Evolutionary conservation across 2,329 filamentous ascomycete genomes (phyloP).

Genomic region (Paracoccidioides brasiliensis): DNA sequence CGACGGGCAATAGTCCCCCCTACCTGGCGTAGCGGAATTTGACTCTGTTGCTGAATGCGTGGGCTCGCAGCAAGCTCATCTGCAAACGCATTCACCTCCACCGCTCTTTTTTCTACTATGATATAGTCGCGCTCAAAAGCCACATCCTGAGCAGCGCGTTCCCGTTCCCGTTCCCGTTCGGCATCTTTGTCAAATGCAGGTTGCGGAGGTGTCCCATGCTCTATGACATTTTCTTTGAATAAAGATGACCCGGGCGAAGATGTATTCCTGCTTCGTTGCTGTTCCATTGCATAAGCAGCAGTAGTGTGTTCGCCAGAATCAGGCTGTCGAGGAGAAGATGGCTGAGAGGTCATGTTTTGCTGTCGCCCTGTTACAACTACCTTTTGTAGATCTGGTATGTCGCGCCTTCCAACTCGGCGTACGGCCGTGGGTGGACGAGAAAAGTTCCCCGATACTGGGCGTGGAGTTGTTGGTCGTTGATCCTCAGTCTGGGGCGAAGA

Average conservation of each 20-base stretch:
- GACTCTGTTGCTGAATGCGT: slow-evolving; percentile 40
- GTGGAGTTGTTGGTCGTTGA: slow-evolving; percentile 28
- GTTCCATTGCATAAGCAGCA: slow-evolving; percentile 40
- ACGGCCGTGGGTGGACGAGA: slow-evolving; percentile 19
- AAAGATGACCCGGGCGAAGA: slow-evolving; percentile 33
- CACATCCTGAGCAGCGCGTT: slow-evolving; percentile 68
- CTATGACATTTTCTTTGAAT: slow-evolving; percentile 33
- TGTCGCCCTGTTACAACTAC: slow-evolving; percentile 19
- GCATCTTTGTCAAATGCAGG: slow-evolving; percentile 25
- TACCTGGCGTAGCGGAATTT: slow-evolving; percentile 40
- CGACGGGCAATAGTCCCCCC: slow-evolving; percentile 54
- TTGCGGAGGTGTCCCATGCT: slow-evolving; percentile 19
- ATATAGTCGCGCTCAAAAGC: slow-evolving; percentile 91
- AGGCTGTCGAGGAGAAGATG: slow-evolving; percentile 30
- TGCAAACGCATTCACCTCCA: slow-evolving; percentile 93
- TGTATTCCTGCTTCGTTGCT: slow-evolving; percentile 44
- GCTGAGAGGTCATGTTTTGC: slow-evolving; percentile 22
- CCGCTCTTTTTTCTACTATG: slow-evolving; percentile 82
- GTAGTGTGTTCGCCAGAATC: slow-evolving; percentile 24
- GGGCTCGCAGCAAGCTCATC: slow-evolving; percentile 85
- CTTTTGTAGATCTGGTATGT: slow-evolving; percentile 20
- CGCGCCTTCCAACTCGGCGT: slow-evolving; percentile 23
- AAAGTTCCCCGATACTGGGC: slow-evolving; percentile 16
- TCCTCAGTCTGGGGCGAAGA: slow-evolving; percentile 2
- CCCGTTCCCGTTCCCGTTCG: slow-evolving; percentile 40